These are phyloP conservation scores for Pugionium dolabratum DNA, from an alignment of 345 rosid species.

Conservation along the genomic window DNA sequence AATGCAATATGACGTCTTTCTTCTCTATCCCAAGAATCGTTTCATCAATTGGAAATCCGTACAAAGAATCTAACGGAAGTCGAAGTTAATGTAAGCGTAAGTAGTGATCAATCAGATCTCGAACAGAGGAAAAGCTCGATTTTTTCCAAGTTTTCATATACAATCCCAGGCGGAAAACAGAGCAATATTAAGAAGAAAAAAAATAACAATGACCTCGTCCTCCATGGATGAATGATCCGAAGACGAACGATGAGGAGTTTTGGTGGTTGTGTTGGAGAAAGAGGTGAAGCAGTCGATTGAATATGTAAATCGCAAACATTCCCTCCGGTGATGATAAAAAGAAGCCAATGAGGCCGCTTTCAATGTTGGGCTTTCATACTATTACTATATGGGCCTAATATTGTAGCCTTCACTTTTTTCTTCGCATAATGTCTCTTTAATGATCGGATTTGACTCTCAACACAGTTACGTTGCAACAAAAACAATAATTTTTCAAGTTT, in stretches of 20 bases:
- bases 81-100: background rate
- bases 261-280: background rate
- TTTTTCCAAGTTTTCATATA: background rate
- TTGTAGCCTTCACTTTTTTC: background rate
- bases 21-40: too few species aligned
- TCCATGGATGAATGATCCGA: conserved; percentile 36
- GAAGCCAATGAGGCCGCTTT: conserved; percentile 25
- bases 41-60: background rate
- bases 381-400: conserved; percentile 27
- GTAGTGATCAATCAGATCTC: conserved; percentile 30
- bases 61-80: background rate
- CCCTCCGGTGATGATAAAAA: conserved; percentile 27
- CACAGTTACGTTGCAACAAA: too few species aligned
- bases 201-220: conserved; percentile 28
- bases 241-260: conserved; percentile 15
- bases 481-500: background rate
- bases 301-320: conserved; percentile 8
- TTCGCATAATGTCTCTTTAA: too few species aligned
- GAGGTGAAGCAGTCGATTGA: conserved; percentile 21
- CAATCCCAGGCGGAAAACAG: conserved; percentile 18
- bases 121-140: background rate
- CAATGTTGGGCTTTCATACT: background rate
- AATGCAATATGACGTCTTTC: background rate
- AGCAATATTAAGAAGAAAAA: background rate
- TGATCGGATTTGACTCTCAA: too few species aligned